Conservation (phyloP, 2,329 filamentous ascomycete genomes). For the Annulohypoxylon truncatum region DNA sequence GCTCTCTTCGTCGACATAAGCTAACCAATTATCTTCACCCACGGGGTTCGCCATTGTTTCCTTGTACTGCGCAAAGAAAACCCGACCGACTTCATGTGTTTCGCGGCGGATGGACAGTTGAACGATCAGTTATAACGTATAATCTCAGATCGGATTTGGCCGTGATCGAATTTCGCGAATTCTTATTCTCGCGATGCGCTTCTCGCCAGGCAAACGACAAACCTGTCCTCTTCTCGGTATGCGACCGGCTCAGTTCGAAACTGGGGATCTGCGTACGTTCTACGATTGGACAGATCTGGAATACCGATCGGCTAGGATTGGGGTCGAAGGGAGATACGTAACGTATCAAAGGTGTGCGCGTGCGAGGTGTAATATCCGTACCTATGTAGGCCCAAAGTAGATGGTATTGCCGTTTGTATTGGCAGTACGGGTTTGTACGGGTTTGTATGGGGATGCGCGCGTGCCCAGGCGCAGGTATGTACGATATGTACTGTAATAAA, state of each 20-base stretch:
- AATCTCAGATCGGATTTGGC: slow-evolving; percentile 20
- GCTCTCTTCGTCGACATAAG: slow-evolving; percentile 79
- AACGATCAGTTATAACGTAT: not conserved
- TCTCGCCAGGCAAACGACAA: slow-evolving; percentile 17
- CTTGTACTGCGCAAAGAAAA: slow-evolving; percentile 39
- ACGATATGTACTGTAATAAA: slow-evolving; percentile 2
- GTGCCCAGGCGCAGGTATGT: slow-evolving; percentile 12
- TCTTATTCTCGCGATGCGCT: slow-evolving; percentile 22
- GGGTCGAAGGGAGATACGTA: slow-evolving; percentile 23
- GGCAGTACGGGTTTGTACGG: not conserved
- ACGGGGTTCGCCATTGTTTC: slow-evolving; percentile 66
- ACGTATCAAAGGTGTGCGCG: slow-evolving; percentile 15
- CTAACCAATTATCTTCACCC: slow-evolving; percentile 81
- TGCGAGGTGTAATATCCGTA: not conserved
- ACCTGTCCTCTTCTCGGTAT: slow-evolving; percentile 32
- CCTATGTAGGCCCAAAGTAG: not conserved
- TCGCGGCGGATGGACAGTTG: slow-evolving; percentile 15
- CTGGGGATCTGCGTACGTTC: slow-evolving; percentile 10
- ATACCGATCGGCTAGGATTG: slow-evolving; percentile 26
- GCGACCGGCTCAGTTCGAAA: slow-evolving; percentile 26
- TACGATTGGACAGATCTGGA: slow-evolving; percentile 31
- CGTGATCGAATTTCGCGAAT: slow-evolving; percentile 8
- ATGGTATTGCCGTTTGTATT: not conserved
- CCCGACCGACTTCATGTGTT: slow-evolving; percentile 42
- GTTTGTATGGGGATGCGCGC: slow-evolving; percentile 7